Evolutionary conservation across 2,329 filamentous ascomycete genomes (phyloP).

Genomic region (Aspergillus sp.): DNA sequence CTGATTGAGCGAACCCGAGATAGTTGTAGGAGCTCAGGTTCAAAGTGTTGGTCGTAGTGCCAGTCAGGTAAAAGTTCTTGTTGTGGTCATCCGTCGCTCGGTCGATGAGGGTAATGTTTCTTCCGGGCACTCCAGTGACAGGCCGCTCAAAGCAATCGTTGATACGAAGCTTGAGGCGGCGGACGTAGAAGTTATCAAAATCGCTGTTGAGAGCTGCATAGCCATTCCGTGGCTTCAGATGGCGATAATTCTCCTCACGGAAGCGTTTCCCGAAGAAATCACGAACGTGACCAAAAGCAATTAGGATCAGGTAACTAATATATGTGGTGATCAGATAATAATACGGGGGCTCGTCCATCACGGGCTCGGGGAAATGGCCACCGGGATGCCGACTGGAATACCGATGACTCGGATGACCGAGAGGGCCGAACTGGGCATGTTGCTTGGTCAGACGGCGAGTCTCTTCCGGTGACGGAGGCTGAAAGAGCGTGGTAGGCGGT

Average conservation of each 20-base stretch:
- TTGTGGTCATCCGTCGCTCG: constrained; percentile 91
- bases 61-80: constrained; percentile 81
- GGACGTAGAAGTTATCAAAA: constrained; percentile 98
- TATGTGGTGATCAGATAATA: constrained; percentile 97
- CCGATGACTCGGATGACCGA: constrained; percentile 75
- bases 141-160: constrained; percentile 96
- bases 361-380: constrained; percentile 72
- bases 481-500: constrained; percentile 76
- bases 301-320: constrained; percentile 94
- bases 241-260: constrained; percentile 79
- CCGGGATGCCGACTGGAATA: constrained; percentile 89
- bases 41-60: constrained; percentile 88
- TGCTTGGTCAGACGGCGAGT: constrained; percentile 70
- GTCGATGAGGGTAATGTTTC: constrained; percentile 90
- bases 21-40: constrained; percentile 99
- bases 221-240: constrained; percentile 78
- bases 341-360: constrained; percentile 95
- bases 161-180: constrained; percentile 87
- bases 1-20: constrained; percentile 94
- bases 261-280: constrained; percentile 99
- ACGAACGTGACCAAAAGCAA: constrained; percentile 89
- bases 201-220: constrained; percentile 96
- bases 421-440: constrained; percentile 88
- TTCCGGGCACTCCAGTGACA: constrained; percentile 87
- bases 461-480: constrained; percentile 84